A percentile compares a stretch with the other conserved stretches of the same genome.
Conservation (phyloP, 164 flowering plant species). For the Amborella trichopoda region DNA sequence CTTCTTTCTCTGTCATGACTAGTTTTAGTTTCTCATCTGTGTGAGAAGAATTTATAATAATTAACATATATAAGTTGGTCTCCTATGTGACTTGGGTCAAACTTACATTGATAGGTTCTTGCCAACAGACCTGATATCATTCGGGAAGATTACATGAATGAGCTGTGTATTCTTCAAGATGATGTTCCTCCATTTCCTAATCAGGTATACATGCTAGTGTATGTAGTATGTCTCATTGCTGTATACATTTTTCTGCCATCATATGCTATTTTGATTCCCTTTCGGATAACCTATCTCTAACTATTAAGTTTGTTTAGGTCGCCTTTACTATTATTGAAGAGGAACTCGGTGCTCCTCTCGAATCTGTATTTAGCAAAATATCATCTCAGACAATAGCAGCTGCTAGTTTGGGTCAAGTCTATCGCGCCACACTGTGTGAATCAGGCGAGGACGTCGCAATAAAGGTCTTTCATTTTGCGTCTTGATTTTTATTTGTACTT, state of each 20-base stretch:
- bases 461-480: constrained; percentile 38
- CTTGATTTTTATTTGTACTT: no score
- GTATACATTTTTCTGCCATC: neutral
- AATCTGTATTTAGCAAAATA: constrained; percentile 87
- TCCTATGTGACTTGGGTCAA: no score
- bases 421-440: constrained; percentile 79
- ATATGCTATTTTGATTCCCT: neutral
- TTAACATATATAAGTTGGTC: neutral
- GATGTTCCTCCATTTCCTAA: constrained; percentile 97
- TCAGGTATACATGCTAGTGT: constrained; percentile 34
- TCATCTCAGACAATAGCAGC: constrained; percentile 90
- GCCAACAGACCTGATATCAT: constrained; percentile 97
- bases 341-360: constrained; percentile 85
- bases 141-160: constrained; percentile 98
- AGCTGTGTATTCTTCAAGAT: constrained; percentile 98
- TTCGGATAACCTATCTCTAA: neutral
- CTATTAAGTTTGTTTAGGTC: constrained; percentile 34
- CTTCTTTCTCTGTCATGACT: neutral
- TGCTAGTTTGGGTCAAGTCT: constrained; percentile 98
- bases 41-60: neutral
- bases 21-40: neutral
- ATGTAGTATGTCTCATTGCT: neutral
- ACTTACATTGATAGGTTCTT: constrained; percentile 51
- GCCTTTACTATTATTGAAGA: constrained; percentile 91
- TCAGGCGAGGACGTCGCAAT: constrained; percentile 95